Conservation (phyloP, 2,329 filamentous ascomycete genomes). For the Xylaria sp. region DNA sequence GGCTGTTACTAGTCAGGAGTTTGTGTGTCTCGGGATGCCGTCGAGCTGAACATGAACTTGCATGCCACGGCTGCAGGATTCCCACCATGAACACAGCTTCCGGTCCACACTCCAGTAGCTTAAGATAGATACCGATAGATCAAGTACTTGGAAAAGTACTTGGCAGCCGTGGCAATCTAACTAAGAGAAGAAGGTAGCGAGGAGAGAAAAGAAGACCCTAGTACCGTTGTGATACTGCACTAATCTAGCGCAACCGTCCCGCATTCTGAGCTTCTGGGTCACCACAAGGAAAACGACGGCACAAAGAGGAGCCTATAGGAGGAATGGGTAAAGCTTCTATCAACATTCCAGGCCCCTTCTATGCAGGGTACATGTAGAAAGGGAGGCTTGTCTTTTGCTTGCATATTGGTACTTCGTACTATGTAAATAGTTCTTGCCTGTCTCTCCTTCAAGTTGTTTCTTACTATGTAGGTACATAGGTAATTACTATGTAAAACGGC, state of each 20-base stretch:
- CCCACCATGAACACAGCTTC: no score
- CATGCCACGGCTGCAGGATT: no score
- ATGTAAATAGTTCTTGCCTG: not conserved
- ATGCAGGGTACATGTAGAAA: slow-evolving; percentile 1
- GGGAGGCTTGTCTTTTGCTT: not conserved
- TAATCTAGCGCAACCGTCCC: not conserved
- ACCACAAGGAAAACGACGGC: slow-evolving; percentile 18
- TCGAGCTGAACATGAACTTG: no score
- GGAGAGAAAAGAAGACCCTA: not conserved
- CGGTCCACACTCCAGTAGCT: no score
- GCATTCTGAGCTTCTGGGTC: slow-evolving; percentile 13
- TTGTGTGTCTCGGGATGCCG: no score
- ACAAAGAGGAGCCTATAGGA: slow-evolving; percentile 11
- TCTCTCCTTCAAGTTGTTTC: not conserved
- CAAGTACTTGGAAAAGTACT: not conserved
- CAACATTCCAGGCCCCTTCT: slow-evolving; percentile 37
- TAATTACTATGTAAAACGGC: not conserved
- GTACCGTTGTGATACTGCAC: not conserved
- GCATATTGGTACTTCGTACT: not conserved
- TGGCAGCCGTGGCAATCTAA: slow-evolving; percentile 10
- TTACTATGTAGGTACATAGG: not conserved
- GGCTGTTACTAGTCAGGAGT: no score
- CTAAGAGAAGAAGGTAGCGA: slow-evolving; percentile 13
- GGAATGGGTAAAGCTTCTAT: slow-evolving; percentile 37
- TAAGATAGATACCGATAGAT: no score